Percentiles rank a stretch among this genome's conserved stretches.
These are phyloP conservation scores for Agrostemma githago DNA, from an alignment of 148 eudicot species.

Conservation along the genomic window DNA sequence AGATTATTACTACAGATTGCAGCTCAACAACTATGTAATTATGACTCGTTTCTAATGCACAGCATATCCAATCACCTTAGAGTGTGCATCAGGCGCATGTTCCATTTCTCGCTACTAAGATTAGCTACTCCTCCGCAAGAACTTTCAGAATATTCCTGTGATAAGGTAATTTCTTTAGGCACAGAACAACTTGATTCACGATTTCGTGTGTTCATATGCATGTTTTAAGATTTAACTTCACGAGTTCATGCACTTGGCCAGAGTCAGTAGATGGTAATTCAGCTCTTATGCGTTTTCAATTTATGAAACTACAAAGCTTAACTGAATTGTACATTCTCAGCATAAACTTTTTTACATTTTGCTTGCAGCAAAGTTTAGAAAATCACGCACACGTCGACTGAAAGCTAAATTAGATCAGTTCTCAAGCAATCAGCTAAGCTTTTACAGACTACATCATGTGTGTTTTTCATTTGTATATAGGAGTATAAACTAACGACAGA, in stretches of 20 bases:
- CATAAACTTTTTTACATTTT: not conserved
- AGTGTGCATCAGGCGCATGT: conserved; percentile 35
- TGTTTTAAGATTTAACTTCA: not conserved
- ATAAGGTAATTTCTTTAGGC: conserved; percentile 10
- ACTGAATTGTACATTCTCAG: not conserved
- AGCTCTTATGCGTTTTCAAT: not conserved
- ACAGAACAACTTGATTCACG: not conserved
- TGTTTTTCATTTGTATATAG: not conserved
- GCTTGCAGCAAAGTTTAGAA: conserved; percentile 19
- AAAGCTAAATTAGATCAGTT: not conserved
- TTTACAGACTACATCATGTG: too few relatives aligned
- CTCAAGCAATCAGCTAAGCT: not conserved
- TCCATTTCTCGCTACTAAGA: conserved; percentile 25
- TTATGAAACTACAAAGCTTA: not conserved
- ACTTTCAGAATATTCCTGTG: conserved; percentile 15
- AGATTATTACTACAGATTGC: not conserved
- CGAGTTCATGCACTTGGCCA: too few relatives aligned
- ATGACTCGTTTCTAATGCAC: conserved; percentile 17
- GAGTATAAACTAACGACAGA: not conserved
- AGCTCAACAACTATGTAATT: not conserved
- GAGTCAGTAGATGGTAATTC: not conserved
- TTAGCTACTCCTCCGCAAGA: conserved; percentile 9
- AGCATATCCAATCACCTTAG: conserved; percentile 57
- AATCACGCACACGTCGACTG: conserved; percentile 22
- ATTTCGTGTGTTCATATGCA: not conserved